Base-by-base conservation (phyloP, 169 alveolate genomes). In the Plasmodium cynomolgi region DNA sequence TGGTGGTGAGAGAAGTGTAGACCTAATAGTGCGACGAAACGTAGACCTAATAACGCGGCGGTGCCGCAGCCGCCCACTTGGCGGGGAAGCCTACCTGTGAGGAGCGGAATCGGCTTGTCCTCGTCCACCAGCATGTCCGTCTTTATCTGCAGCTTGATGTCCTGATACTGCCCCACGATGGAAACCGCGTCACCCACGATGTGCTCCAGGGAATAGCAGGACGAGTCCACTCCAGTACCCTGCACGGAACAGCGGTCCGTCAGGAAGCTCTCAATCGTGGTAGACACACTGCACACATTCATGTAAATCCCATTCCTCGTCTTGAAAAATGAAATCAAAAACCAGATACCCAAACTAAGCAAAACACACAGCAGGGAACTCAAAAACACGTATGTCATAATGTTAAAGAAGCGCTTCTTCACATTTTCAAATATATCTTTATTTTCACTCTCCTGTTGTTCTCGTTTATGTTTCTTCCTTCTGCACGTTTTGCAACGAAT, bases 191-290 rank as follows among this genome's bases (percentile, higher is more conserved):
- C 93, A 0, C 1, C 73, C 5, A 84, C 6, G 6, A 74, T 33
- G 17, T 72, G 74, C 23, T 84, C 93, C 33, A 77, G 75, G 26
- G 93, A 84, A 33, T 73, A 84, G 34, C 93, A 84, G 0, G 50
- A 23, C 0, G 20, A 6, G 7, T 84, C 58, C 26, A 47, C 84
- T 3, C 1, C 26, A 3, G 5, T 13, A 3, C 20, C 62, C 37
- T 20, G 2, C 54, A 50, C 44, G 15, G 85, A 20, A n/a, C 93
- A 84, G 75, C 39, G 77, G 58, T 84, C 72, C 15, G 58, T n/a
- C 13, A 84, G 56, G 5, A 84, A 41, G 1, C 26, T 20, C 23
- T 84, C 93, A 74, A 84, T 13, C 6, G 68, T 26, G 7, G 9
- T 84, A 47, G 84, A 84, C n/a, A 58, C 74, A 6, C 29, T 50